Evolutionary conservation across 2,329 filamentous ascomycete genomes (phyloP), one percentile per base, ranked within the genome.

Genomic region (Pseudogymnoascus sp.): DNA sequence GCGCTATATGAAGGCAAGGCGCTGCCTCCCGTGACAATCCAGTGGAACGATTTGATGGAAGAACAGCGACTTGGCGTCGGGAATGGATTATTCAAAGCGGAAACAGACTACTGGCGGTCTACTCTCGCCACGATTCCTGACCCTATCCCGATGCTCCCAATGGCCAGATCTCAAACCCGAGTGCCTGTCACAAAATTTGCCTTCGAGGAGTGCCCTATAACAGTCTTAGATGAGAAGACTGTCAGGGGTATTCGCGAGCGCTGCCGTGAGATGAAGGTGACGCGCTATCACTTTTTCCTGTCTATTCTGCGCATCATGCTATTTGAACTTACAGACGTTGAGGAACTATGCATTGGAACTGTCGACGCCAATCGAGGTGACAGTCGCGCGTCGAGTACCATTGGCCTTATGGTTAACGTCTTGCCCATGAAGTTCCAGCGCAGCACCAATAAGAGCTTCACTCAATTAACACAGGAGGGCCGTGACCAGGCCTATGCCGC

Each of bases 231-330:
- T n/a, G 21, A n/a, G 14, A 14, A 23, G 7, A 16, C 3, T 9
- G n/a, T 16, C 7, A 37, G 65, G 1, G 63, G 63, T 9, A 65
- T 77, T 63, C 72, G 71, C 36, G 34, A 64, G 0, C 59, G 66
- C 0, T 69, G 68, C 23, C 64, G 68, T 31, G 60, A 64, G 62
- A 66, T 69, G 38, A 69, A 72, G 43, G 68, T 71, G 0, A 79
- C 77, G 0, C 66, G 73, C 0, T 83, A 82, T 65, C 79, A 83
- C 59, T 74, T 82, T 64, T 77, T 78, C 65, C 70, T 83, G 2
- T 74, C 79, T 0, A 71, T 72, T 0, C 74, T 79, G 62, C 67
- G 75, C n/a, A 68, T 72, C 0, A 59, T 81, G 11, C 70, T 81
- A 0, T 72, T 71, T 9, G 66, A 70, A 5, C 74, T 75, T 23